Conservation (phyloP, 768 basidiomycete species). For the Mycena olivaceomarginata region DNA sequence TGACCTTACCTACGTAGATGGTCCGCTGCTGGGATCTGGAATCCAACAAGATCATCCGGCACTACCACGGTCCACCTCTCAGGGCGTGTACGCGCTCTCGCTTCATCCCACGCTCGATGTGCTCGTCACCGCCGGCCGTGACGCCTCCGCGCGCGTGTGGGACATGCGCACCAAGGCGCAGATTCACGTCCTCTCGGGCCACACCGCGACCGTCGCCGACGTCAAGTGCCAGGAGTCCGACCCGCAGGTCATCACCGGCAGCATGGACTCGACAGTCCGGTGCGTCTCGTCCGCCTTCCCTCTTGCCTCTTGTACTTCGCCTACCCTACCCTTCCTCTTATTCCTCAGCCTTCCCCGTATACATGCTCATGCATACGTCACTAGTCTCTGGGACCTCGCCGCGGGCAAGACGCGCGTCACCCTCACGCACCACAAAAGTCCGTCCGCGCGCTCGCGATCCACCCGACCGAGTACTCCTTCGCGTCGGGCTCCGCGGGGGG, state of each 20-base stretch:
- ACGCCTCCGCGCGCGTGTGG: conserved; percentile 98
- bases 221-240: conserved; percentile 98
- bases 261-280: conserved; percentile 98
- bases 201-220: conserved; percentile 96
- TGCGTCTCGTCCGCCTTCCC: conserved; percentile 53
- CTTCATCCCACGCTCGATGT: conserved; percentile 98
- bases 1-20: conserved; percentile 19
- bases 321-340: too few relatives aligned
- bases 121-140: conserved; percentile 95
- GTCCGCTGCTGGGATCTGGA: conserved; percentile 98
- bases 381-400: conserved; percentile 96
- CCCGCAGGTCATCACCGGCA: conserved; percentile 98
- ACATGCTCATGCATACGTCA: too few relatives aligned
- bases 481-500: conserved; percentile 98
- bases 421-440: conserved; percentile 72
- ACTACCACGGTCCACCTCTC: conserved; percentile 91
- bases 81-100: conserved; percentile 95
- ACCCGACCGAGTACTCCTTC: conserved; percentile 87
- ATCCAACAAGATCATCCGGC: conserved; percentile 98
- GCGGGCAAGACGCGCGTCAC: conserved; percentile 98
- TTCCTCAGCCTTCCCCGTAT: too few relatives aligned
- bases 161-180: conserved; percentile 99
- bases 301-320: too few relatives aligned
- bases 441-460: conserved; percentile 92
- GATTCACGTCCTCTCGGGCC: conserved; percentile 94